Evolutionary conservation across 805 yeast genomes (phyloP).

Genomic region (Yarrowia porcina): DNA sequence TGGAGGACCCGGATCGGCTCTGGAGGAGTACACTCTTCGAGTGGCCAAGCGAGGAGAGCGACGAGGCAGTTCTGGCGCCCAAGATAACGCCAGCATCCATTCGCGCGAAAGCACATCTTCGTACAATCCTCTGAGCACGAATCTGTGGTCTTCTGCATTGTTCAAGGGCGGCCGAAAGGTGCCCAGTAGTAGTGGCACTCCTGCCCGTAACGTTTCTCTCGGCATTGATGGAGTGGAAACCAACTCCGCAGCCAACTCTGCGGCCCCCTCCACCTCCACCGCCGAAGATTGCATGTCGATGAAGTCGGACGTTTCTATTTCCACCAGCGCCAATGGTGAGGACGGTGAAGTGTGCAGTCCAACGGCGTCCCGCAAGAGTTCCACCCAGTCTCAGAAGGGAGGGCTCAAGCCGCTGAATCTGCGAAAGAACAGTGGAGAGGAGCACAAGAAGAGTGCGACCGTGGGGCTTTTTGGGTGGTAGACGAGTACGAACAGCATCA

Average conservation of each 20-base stretch:
- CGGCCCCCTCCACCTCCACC: constrained; percentile 10
- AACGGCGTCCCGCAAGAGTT: constrained; percentile 14
- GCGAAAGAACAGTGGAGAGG: constrained; percentile 15
- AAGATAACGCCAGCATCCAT: constrained; percentile 5
- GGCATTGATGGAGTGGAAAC: constrained; percentile 24
- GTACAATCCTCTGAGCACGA: constrained; percentile 21
- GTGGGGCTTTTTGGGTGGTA: constrained; percentile 23
- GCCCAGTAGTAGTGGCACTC: not conserved
- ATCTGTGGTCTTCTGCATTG: constrained; percentile 20
- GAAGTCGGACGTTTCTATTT: constrained; percentile 10
- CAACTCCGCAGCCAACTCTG: constrained; percentile 15
- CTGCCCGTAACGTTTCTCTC: constrained; percentile 5
- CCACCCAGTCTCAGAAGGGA: not conserved
- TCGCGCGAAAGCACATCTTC: constrained; percentile 8
- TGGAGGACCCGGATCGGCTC: constrained; percentile 11
- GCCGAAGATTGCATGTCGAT: constrained; percentile 22
- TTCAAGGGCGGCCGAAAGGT: not conserved
- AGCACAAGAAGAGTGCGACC: constrained; percentile 4
- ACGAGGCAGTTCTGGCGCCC: not conserved
- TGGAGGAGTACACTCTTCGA: constrained; percentile 8
- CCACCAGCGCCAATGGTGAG: not conserved
- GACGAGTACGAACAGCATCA: not conserved
- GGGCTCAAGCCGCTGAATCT: constrained; percentile 16
- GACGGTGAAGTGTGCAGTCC: constrained; percentile 8
- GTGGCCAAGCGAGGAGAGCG: constrained; percentile 22